Evolutionary conservation across 495 filamentous ascomycete genomes (phyloP).

Genomic region (Lepraria neglecta): DNA sequence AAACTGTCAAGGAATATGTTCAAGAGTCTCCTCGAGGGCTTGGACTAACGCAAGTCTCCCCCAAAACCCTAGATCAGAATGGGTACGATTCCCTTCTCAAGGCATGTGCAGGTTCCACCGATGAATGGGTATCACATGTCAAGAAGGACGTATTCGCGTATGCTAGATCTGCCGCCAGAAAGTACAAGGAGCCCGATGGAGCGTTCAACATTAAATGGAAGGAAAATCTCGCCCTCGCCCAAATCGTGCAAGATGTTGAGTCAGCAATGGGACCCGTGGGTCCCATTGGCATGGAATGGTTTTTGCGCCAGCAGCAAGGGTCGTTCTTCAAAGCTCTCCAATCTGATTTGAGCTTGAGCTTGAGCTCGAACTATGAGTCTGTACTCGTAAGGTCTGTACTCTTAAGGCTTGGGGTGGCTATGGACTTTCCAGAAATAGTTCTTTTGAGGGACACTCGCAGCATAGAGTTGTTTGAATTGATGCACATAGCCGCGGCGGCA

Average conservation of each 20-base stretch:
- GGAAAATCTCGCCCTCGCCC: not conserved
- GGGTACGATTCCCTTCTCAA: not conserved
- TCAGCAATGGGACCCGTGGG: not conserved
- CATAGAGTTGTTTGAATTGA: not conserved
- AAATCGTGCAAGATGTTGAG: fast-evolving
- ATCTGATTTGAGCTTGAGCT: too few relatives aligned
- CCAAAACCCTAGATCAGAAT: not conserved
- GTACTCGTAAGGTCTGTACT: not conserved
- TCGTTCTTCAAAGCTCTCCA: not conserved
- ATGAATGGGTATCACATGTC: not conserved
- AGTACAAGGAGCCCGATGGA: not conserved
- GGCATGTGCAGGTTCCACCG: not conserved
- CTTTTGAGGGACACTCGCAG: not conserved
- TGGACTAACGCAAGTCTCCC: not conserved
- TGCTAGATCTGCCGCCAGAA: not conserved
- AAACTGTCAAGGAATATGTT: constrained; percentile 27
- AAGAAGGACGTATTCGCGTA: constrained; percentile 5
- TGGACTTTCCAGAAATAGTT: not conserved
- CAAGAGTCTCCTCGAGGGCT: not conserved
- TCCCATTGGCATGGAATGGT: not conserved
- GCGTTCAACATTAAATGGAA: not conserved
- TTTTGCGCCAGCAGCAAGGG: not conserved
- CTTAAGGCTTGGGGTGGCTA: not conserved
- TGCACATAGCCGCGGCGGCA: constrained; percentile 8
- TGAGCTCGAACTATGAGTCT: not conserved